Evolutionary conservation across 2,329 filamentous ascomycete genomes (phyloP), one percentile per base, ranked within the genome.

Genomic region (Diaporthe eres): DNA sequence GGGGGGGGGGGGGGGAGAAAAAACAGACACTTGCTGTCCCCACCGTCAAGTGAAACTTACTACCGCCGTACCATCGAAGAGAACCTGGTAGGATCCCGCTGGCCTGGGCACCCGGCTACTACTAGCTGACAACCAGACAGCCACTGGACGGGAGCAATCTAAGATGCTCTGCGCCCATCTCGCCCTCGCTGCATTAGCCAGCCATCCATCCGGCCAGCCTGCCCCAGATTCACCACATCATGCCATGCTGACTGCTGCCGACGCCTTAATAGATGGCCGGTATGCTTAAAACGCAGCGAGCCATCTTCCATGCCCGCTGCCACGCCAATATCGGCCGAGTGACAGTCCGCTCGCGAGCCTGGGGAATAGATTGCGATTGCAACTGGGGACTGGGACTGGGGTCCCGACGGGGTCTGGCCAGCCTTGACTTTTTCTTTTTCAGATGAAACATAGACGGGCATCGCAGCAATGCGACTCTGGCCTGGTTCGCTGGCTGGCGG

Each of bases 21-120:
- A n/a, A 51, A 53, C 12, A 37, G 31, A 42, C 65, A 70, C 31
- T 28, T 55, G 65, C 47, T 55, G 49, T 70, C 49, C 63, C 63
- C 49, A 31, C 65, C 49, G 65, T 70, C 65, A 70, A 22, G 65
- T 70, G 65, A 70, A 70, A 70, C 65, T 55, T 22, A 55, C 65
- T 70, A 70, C 65, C 65, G 65, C 65, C 65, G 65, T 70, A 55
- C 65, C 65, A 55, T 70, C 65, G 65, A 70, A 70, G 42, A 70
- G 34, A 13, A 55, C 34, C 49, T 68, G 49, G 58, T 39, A n/a
- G 39, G 65, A 53, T 68, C 47, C 47, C 42, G 22, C 65, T 68
- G 65, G 65, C 65, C 34, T 53, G 47, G 63, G 44, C 63, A 5
- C 8, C 31, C 22, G 51, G 34, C 65, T 31, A 31, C 31, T 31